Base-by-base conservation (phyloP, 352 stramenopile species). In the Phytopythium mirpurense region DNA sequence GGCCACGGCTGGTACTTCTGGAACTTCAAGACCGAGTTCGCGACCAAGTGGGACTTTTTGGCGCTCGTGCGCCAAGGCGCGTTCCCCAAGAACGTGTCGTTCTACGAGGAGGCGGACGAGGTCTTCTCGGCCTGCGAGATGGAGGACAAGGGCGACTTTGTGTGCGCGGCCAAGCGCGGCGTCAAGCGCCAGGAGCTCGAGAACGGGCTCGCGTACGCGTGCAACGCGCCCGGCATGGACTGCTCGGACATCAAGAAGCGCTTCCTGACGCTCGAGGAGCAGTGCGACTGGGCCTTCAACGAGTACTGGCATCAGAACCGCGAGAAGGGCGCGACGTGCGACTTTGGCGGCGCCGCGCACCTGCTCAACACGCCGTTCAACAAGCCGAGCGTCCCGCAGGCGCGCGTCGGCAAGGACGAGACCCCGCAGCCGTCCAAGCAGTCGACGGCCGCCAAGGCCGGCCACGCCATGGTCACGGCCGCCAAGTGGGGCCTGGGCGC, bases 1-100 rank as follows among this genome's bases (percentile, higher is more conserved):
- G 89, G 87, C 26, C 90, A 98, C 68, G 93, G 92, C n/a, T 96
- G 90, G 68, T 97, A 96, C 74, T 98, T 97, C 62, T 97, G 90
- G 93, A 98, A 97, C 61, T 98, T 97, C 68, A 88, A 95, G 58
- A 97, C 90, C 1, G 93, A 98, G 65, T 64, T 97, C 14, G 87
- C 88, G 36, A 78, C 84, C 19, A 70, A 79, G n/a, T 98, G 93
- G 93, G 90, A 83, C 47, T 97, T 96, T 56, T 70, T 97, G 56
- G 59, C 74, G 35, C 60, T 88, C 21, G 61, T 82, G 51, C 74
- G 73, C 32, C 27, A 72, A 16, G 80, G 81, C 11, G 66, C 60
- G 15, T 85, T 92, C 60, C 82, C 82, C 5, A 86, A 86, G 55
- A 90, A 90, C 54, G 72, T 92, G 36, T 86, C 75, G 27, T 63